Conservation (phyloP, 2,329 filamentous ascomycete species). For the Sarocladium kiliense region DNA sequence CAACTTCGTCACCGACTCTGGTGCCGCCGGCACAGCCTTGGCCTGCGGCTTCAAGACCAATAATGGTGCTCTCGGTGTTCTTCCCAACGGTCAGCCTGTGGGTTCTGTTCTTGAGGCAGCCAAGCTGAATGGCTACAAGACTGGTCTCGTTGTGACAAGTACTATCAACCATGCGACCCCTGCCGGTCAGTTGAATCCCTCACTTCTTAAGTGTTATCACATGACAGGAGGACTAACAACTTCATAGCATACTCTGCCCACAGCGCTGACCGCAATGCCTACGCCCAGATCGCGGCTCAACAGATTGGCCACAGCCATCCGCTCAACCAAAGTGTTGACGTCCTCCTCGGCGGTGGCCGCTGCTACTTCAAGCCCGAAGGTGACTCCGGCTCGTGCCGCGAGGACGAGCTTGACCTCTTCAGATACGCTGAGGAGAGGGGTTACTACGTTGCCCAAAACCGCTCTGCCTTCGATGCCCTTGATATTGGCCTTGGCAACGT, state of each 20-base stretch:
- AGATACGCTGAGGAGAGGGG: slow-evolving; percentile 23
- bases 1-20: slow-evolving; percentile 32
- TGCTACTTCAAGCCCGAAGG: slow-evolving; percentile 32
- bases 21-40: slow-evolving; percentile 30
- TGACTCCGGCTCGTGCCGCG: slow-evolving; percentile 27
- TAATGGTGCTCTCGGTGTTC: slow-evolving; percentile 29
- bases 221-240: background rate
- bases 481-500: slow-evolving; percentile 16
- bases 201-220: background rate
- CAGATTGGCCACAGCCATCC: slow-evolving; percentile 28
- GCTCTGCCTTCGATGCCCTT: slow-evolving; percentile 24
- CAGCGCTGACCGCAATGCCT: slow-evolving; percentile 23
- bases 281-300: slow-evolving; percentile 29
- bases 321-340: slow-evolving; percentile 27
- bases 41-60: slow-evolving; percentile 31
- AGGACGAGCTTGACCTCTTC: slow-evolving; percentile 27
- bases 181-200: slow-evolving; percentile 12
- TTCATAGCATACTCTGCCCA: slow-evolving; percentile 23
- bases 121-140: slow-evolving; percentile 28
- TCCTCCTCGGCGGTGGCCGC: slow-evolving; percentile 30
- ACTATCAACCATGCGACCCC: slow-evolving; percentile 28
- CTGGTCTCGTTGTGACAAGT: slow-evolving; percentile 31
- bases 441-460: slow-evolving; percentile 28
- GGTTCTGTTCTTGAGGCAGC: slow-evolving; percentile 33
- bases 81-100: slow-evolving; percentile 24